Percentiles rank a stretch among this genome's conserved stretches.
Evolutionary conservation across 305 asterid species (phyloP).

Genomic region (Coffea humblotiana): DNA sequence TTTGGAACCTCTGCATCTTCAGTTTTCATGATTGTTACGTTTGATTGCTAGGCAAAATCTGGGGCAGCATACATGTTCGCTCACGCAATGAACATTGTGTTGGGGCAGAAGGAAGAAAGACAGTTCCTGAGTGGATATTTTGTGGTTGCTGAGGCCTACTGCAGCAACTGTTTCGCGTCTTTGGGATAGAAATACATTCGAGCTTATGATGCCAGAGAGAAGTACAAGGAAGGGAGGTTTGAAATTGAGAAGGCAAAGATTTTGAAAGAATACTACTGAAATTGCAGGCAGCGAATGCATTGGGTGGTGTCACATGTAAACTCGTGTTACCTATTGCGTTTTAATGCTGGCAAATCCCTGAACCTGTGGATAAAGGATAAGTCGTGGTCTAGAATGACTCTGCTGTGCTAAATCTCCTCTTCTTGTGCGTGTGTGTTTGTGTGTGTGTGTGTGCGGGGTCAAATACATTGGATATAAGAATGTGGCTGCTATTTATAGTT

Average conservation of each 20-base stretch:
- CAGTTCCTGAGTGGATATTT: slow-evolving; percentile 41
- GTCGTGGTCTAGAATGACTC: too few species aligned
- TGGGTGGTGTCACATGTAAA: not conserved
- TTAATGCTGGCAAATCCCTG: not conserved
- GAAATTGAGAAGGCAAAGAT: slow-evolving; percentile 56
- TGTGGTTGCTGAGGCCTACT: slow-evolving; percentile 39
- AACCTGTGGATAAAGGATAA: not conserved
- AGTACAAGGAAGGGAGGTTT: slow-evolving; percentile 51
- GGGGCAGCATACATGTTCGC: slow-evolving; percentile 49
- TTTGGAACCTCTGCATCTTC: not conserved
- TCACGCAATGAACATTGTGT: slow-evolving; percentile 47
- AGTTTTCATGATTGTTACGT: not conserved
- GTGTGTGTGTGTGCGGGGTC: not conserved
- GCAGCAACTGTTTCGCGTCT: slow-evolving; percentile 48
- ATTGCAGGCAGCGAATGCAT: too few species aligned
- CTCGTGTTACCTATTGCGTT: not conserved
- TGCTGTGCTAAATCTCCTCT: too few species aligned
- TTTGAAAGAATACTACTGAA: slow-evolving; percentile 43
- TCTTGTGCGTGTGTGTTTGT: too few species aligned
- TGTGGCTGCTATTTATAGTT: not conserved
- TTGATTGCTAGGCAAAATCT: slow-evolving; percentile 38
- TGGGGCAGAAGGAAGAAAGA: slow-evolving; percentile 49
- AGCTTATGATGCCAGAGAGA: slow-evolving; percentile 42
- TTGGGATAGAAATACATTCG: slow-evolving; percentile 62
- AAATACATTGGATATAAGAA: not conserved